Percentiles rank a stretch among this genome's conserved stretches.
These are phyloP conservation scores for Eucalyptus sp. DNA, from an alignment of 345 rosid species.

Conservation along the genomic window DNA sequence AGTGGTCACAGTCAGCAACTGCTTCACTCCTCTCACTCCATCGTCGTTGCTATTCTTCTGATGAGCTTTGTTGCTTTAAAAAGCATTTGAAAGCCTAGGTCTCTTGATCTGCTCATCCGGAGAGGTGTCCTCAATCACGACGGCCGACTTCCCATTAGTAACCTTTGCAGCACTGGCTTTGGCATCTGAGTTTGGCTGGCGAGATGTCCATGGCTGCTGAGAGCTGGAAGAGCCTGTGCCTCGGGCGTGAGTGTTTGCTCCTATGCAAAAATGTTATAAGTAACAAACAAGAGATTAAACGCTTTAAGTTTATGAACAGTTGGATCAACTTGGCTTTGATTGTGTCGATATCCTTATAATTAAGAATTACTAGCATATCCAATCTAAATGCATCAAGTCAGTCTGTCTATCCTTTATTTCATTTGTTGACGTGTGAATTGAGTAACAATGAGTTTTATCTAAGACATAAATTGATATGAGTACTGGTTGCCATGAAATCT, in stretches of 20 bases:
- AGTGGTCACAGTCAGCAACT: conserved; percentile 40
- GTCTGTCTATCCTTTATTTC: neutral
- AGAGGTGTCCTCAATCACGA: neutral
- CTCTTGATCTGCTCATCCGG: neutral
- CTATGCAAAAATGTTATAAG: neutral
- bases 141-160: neutral
- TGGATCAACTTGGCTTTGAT: neutral
- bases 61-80: neutral
- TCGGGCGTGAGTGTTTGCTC: neutral
- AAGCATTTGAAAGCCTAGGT: neutral
- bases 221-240: neutral
- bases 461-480: neutral
- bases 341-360: neutral
- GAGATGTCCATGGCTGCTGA: neutral
- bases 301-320: neutral
- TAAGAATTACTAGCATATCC: neutral
- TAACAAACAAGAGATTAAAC: neutral
- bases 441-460: neutral
- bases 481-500: too few species aligned
- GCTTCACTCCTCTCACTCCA: conserved; percentile 10
- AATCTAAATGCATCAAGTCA: neutral
- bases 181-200: neutral
- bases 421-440: neutral
- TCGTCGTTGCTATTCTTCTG: neutral
- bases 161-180: neutral